These are phyloP conservation scores for Rhizopogon vinicolor DNA, from an alignment of 768 basidiomycete genomes.

Conservation along the genomic window DNA sequence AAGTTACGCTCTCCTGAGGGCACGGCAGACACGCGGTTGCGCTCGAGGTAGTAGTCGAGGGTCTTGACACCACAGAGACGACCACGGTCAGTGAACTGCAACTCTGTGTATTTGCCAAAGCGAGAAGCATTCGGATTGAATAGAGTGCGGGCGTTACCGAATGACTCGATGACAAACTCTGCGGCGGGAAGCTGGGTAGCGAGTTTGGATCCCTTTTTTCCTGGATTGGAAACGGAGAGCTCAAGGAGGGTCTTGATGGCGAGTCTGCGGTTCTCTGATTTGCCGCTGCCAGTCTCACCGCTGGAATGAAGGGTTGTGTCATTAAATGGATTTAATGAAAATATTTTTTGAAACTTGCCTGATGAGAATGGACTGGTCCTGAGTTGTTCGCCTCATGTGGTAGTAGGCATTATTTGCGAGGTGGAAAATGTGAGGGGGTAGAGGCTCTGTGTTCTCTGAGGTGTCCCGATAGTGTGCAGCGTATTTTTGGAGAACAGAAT, in stretches of 20 bases:
- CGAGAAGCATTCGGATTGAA: conserved; percentile 95
- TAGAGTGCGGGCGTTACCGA: conserved; percentile 88
- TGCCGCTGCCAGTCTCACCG: conserved; percentile 91
- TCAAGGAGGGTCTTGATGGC: conserved; percentile 91
- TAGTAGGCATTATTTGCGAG: conserved; percentile 90
- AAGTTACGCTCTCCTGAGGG: conserved; percentile 95
- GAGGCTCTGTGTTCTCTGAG: conserved; percentile 49
- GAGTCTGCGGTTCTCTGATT: conserved; percentile 87
- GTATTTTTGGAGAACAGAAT: conserved; percentile 81
- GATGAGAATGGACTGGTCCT: conserved; percentile 88
- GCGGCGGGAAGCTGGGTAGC: conserved; percentile 83
- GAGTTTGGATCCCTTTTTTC: conserved; percentile 94
- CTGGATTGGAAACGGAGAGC: conserved; percentile 79
- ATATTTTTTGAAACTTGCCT: conserved; percentile 47
- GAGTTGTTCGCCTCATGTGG: conserved; percentile 89
- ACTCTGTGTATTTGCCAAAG: conserved; percentile 96
- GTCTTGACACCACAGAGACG: conserved; percentile 88
- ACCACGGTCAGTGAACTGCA: conserved; percentile 93
- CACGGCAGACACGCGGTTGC: conserved; percentile 81
- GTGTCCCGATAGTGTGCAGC: conserved; percentile 82
- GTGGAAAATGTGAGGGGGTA: conserved; percentile 89
- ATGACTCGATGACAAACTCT: conserved; percentile 93
- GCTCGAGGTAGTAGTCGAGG: conserved; percentile 93
- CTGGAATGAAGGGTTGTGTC: conserved; percentile 33
- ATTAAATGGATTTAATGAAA: neutral